Conservation (phyloP, 2,329 filamentous ascomycete species). For the Aspergillus quadricinctus region DNA sequence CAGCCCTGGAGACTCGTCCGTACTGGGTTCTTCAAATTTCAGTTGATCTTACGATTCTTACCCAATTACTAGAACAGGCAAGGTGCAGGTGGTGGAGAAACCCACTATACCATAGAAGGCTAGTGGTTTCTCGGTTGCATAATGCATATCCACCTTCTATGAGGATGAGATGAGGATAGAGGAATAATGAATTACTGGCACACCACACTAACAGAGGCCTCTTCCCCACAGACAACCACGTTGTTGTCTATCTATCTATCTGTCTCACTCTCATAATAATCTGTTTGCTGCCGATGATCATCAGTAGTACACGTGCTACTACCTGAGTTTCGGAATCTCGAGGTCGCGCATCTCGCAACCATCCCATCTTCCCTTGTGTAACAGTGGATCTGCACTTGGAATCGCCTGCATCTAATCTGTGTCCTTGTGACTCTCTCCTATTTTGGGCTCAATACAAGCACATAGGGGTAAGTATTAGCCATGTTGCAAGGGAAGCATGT, state of each 20-base stretch:
- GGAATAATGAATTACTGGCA: not conserved
- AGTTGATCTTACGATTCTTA: not conserved
- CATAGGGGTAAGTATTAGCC: too few species aligned
- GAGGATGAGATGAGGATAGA: not conserved
- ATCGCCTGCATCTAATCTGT: not conserved
- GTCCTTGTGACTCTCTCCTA: not conserved
- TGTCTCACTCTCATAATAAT: not conserved
- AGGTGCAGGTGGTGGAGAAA: not conserved
- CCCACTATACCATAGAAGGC: not conserved
- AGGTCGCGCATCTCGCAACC: not conserved
- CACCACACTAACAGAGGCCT: not conserved
- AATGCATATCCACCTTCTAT: not conserved
- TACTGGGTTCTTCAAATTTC: not conserved
- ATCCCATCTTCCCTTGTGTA: not conserved
- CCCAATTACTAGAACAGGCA: not conserved
- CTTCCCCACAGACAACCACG: not conserved
- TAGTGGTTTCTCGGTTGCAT: not conserved
- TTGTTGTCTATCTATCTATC: not conserved
- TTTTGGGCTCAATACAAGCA: not conserved
- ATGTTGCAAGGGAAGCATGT: not conserved
- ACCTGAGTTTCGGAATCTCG: not conserved
- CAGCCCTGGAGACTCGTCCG: not conserved
- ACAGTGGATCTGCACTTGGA: not conserved
- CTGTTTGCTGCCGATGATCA: not conserved
- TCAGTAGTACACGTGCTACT: not conserved